Percentiles rank a stretch among this genome's conserved stretches.
phyloP scores from a whole-genome alignment of 305 asterid species.

The Solanum hybrid region DNA sequence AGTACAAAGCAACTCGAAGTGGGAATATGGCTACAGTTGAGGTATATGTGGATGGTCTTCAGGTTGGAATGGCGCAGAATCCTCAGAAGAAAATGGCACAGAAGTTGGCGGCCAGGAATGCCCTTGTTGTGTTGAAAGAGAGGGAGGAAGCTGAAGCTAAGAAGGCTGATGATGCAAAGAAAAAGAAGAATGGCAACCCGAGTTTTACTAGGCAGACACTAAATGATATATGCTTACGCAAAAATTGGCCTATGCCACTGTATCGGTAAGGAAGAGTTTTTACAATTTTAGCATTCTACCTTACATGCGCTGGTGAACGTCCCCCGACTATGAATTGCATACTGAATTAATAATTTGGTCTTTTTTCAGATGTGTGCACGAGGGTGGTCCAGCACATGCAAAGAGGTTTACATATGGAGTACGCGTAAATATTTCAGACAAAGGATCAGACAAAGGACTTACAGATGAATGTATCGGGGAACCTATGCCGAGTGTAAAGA shows the following conservation, averaged over 20 bases:
- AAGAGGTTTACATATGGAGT: slow-evolving; percentile 88
- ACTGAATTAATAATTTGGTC: not conserved
- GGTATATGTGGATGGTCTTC: slow-evolving; percentile 83
- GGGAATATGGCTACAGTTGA: slow-evolving; percentile 94
- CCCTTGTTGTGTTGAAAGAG: slow-evolving; percentile 79
- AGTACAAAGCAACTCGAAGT: slow-evolving; percentile 76
- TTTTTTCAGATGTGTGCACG: slow-evolving; percentile 53
- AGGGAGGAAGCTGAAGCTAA: slow-evolving; percentile 57
- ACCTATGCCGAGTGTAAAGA: slow-evolving; percentile 97
- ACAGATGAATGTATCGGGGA: slow-evolving; percentile 95
- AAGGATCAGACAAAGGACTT: slow-evolving; percentile 85
- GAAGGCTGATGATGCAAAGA: slow-evolving; percentile 40
- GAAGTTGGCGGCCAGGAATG: slow-evolving; percentile 92
- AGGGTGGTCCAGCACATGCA: slow-evolving; percentile 99
- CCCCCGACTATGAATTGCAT: not conserved
- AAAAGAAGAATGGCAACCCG: slow-evolving; percentile 66
- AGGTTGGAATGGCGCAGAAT: slow-evolving; percentile 81
- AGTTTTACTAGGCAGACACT: slow-evolving; percentile 90
- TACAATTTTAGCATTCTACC: not conserved
- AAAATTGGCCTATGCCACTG: slow-evolving; percentile 97
- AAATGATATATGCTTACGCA: slow-evolving; percentile 85
- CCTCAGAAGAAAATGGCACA: slow-evolving; percentile 98
- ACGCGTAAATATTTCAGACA: slow-evolving; percentile 76
- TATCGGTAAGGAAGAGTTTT: slow-evolving; percentile 44
- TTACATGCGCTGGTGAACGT: not conserved